Conservation (phyloP, 805 yeast genomes). For the Soucietia sequanensis region DNA sequence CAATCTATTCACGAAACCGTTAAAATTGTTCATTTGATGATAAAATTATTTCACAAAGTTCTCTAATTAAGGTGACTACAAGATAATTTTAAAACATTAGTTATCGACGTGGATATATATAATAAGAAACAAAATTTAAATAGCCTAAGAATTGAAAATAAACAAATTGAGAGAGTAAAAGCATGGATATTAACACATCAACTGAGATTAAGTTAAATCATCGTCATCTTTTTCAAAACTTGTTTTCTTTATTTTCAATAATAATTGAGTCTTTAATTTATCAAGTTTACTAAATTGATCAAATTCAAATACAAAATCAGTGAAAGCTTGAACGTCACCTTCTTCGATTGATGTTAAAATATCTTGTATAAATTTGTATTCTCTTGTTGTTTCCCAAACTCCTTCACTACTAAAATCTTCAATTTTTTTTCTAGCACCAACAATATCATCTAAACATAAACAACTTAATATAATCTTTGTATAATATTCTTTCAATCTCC, state of each 20-base stretch:
- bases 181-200: no score
- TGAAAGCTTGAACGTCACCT: slow-evolving; percentile 75
- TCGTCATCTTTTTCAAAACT: slow-evolving; percentile 71
- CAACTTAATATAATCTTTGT: slow-evolving; percentile 80
- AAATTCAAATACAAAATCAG: slow-evolving; percentile 72
- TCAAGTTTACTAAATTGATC: slow-evolving; percentile 90
- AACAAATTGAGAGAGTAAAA: no score
- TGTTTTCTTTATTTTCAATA: slow-evolving; percentile 75
- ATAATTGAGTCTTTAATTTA: slow-evolving; percentile 82
- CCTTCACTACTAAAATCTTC: slow-evolving; percentile 60
- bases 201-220: slow-evolving; percentile 46
- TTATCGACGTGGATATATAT: no score
- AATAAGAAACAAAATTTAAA: no score
- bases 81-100: no score
- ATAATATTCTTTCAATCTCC: slow-evolving; percentile 93
- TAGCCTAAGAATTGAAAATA: no score
- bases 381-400: slow-evolving; percentile 70
- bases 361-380: slow-evolving; percentile 63
- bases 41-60: no score
- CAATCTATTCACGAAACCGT: no score
- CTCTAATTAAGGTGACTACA: no score
- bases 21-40: no score
- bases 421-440: slow-evolving; percentile 71
- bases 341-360: slow-evolving; percentile 72
- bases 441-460: slow-evolving; percentile 79